Base-by-base conservation (phyloP, 2,329 filamentous ascomycete genomes). In the Xenoacremonium recifei region DNA sequence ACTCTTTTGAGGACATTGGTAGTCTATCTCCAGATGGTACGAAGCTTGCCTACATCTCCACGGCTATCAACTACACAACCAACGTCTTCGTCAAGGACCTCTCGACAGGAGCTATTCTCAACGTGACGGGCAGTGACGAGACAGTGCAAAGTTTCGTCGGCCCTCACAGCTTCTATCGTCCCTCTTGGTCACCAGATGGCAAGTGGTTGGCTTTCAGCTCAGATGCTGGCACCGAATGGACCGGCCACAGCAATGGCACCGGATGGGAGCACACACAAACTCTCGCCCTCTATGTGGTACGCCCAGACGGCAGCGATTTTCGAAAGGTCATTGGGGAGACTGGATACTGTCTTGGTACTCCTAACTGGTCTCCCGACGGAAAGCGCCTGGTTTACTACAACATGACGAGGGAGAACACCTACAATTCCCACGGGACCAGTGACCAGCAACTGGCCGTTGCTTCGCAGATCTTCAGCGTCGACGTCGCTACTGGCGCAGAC, bases 1-100 rank as follows among this genome's bases (percentile, higher is more conserved):
- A 43, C 35, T 43, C 35, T 2, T 43, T 43, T 19, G 35, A 43
- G 35, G 40, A 43, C 20, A 38, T 43, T 6, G 40, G 40, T 7
- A 43, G 13, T 2, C 15, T 43, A 16, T 43, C 40, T 12, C 40
- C 40, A 2, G 40, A 43, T 39, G 30, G 30, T 12, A 38, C 35
- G 0, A 43, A 43, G 35, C 40, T 43, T 13, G 35, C 35, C 17
- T 43, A 38, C 5, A 15, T 43, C 17, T 43, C 40, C 18, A 43
- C 40, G 9, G 30, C 40, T 5, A 43, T 43, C n/a, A 43, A 43
- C 35, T 43, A 43, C 11, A 43, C 40, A 6, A 30, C 40, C 12
- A 43, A 43, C 12, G 21, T 43, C 18, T 43, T 39, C 15, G 16
- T 43, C 30, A 43, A 43, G 3, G 30, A 43, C 35, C 35, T 43